Conservation (phyloP, 805 yeast genomes). For the Komagataella pastoris region DNA sequence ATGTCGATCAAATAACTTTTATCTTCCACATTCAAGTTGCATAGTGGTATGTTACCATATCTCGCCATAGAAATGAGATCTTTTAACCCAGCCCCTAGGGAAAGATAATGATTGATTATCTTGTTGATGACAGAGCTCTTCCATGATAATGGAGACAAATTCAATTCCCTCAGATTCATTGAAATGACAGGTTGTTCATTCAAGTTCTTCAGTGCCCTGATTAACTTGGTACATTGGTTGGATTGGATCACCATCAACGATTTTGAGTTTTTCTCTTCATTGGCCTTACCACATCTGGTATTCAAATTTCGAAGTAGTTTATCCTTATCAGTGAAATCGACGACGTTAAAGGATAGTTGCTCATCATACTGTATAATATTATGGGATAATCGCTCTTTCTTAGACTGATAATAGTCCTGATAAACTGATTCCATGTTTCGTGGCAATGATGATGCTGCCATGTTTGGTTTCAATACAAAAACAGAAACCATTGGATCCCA, state of each 20-base stretch:
- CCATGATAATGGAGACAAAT: slow-evolving; percentile 74
- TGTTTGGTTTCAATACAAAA: slow-evolving; percentile 55
- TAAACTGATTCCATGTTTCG: slow-evolving; percentile 40
- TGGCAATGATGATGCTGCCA: slow-evolving; percentile 53
- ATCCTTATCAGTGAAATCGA: slow-evolving; percentile 37
- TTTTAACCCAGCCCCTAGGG: slow-evolving; percentile 59
- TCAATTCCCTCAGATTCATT: slow-evolving; percentile 42
- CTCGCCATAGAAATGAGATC: slow-evolving; percentile 53
- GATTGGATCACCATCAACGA: slow-evolving; percentile 65
- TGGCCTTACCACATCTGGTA: slow-evolving; percentile 35
- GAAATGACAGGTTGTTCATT: slow-evolving; percentile 49
- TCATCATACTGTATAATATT: slow-evolving; percentile 39
- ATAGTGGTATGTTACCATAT: slow-evolving; percentile 73
- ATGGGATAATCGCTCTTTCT: slow-evolving; percentile 28
- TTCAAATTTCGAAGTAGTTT: slow-evolving; percentile 49
- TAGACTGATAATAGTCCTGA: slow-evolving; percentile 33
- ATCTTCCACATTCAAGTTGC: slow-evolving; percentile 72
- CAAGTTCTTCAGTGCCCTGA: slow-evolving; percentile 30
- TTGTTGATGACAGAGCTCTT: slow-evolving; percentile 52
- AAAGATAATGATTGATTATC: slow-evolving; percentile 56
- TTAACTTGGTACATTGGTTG: slow-evolving; percentile 36
- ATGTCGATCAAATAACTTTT: slow-evolving; percentile 73
- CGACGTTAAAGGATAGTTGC: slow-evolving; percentile 38
- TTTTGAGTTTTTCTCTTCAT: slow-evolving; percentile 55
- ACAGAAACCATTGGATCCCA: slow-evolving; percentile 40